Conservation (phyloP, 2,329 filamentous ascomycete genomes). For the Harringtonia lauricola region DNA sequence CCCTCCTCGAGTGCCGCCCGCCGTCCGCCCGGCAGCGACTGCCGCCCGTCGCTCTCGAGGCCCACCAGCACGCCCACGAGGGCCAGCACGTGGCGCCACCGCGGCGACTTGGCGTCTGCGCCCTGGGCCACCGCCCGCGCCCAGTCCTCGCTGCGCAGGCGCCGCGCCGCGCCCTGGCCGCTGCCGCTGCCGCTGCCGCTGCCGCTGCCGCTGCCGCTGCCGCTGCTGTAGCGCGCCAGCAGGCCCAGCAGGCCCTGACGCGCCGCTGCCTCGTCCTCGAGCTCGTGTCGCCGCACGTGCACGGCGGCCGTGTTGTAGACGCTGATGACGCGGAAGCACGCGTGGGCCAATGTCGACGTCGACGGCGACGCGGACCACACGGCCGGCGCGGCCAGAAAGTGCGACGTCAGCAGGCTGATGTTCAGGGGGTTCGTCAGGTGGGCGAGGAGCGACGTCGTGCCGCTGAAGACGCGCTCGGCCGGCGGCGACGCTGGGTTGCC, state of each 20-base stretch:
- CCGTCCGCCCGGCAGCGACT: conserved; percentile 52
- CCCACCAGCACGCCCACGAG: conserved; percentile 70
- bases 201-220: neutral
- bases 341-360: conserved; percentile 33
- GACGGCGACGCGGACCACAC: conserved; percentile 40
- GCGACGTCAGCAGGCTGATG: conserved; percentile 59
- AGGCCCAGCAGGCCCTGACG: conserved; percentile 9
- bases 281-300: conserved; percentile 38
- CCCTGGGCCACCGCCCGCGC: conserved; percentile 45
- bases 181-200: neutral
- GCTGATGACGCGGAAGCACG: conserved; percentile 55
- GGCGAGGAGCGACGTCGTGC: conserved; percentile 56
- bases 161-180: conserved; percentile 13
- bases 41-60: conserved; percentile 53
- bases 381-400: conserved; percentile 59
- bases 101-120: conserved; percentile 44
- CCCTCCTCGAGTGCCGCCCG: conserved; percentile 60
- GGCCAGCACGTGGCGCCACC: conserved; percentile 79
- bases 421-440: conserved; percentile 66
- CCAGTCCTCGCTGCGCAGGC: conserved; percentile 39
- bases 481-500: conserved; percentile 14
- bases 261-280: conserved; percentile 25
- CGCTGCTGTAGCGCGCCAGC: conserved; percentile 1
- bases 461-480: conserved; percentile 49
- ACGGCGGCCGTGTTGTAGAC: conserved; percentile 59